These are phyloP conservation scores for Talaromyces funiculosus DNA, from an alignment of 2,329 filamentous ascomycete species.

Conservation along the genomic window DNA sequence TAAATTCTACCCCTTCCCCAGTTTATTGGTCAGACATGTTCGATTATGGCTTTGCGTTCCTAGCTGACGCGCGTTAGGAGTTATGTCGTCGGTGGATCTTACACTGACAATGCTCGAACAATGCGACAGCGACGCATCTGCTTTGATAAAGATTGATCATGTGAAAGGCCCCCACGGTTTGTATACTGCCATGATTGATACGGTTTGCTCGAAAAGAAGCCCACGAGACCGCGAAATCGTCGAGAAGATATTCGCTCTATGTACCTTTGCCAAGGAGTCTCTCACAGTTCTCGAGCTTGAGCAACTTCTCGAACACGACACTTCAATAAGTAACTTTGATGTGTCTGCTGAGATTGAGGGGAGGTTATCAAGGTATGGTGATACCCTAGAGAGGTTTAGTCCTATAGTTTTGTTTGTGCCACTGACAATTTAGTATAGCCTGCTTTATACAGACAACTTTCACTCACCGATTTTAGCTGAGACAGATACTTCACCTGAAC, in stretches of 20 bases:
- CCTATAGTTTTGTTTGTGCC: background rate
- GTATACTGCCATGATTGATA: constrained; percentile 5
- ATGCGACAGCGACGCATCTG: background rate
- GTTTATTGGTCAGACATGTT: background rate
- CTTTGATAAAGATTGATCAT: background rate
- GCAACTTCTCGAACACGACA: constrained; percentile 3
- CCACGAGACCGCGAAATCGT: constrained; percentile 1
- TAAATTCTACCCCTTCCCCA: background rate
- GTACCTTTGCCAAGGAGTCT: background rate
- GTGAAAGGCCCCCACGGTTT: background rate
- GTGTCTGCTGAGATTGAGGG: background rate
- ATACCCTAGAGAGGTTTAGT: background rate
- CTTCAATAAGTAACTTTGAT: background rate
- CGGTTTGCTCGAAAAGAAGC: background rate
- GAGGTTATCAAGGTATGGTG: constrained; percentile 4
- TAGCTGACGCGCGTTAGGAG: background rate
- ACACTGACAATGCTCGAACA: constrained; percentile 6
- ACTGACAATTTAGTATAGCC: background rate
- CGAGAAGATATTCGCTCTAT: constrained; percentile 4
- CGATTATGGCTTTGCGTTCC: background rate
- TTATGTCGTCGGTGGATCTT: constrained; percentile 3
- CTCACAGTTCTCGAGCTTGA: background rate
- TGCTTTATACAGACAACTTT: constrained; percentile 3
- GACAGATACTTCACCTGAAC: background rate
- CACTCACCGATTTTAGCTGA: background rate